Base-by-base conservation (phyloP, 768 basidiomycete genomes). In the Lactifluus volemus region DNA sequence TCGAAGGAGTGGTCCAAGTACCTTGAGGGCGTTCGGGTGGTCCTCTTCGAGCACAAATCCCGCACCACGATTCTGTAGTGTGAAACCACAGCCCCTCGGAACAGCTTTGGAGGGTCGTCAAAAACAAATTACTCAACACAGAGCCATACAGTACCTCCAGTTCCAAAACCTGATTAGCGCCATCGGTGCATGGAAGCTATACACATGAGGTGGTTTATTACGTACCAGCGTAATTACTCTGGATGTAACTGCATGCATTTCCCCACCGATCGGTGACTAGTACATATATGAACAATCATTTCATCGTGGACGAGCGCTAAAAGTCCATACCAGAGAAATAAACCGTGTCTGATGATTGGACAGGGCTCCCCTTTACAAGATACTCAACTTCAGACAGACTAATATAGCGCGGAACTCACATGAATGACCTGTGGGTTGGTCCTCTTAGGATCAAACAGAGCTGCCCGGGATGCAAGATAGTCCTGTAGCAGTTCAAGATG, bases 61-160 rank as follows among this genome's bases (percentile, higher is more conserved):
- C 11, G 84, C 78, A 2, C 97, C 97, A 58, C 97, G 81, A 72
- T 97, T 97, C 73, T 99, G 97, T 14, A 99, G 79, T 0, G 94
- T 97, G 72, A 99, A 99, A 0, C 97, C 97, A 67, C 94, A 97
- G 0, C 88, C 93, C 67, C 89, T 86, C 0, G 97, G 97, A 42
- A 99, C 78, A 36, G 96, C 96, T 83, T 48, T 67, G 15, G 15
- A 11, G 39, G 39, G 14, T 14, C 5, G 6, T 38, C 11, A 11
- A 14, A 34, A 34, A 34, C 6, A 34, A 34, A 34, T 34, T 34
- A 6, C 32, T 9, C 32, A 34, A 9, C 9, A 34, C 32, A 34
- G 49, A 49, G 21, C 3, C 49, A 39, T 49, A 15, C 19, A 64
- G 21, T 70, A 88, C 89, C 89, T 68, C 81, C 90, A 21, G 93